A percentile compares a stretch with the other conserved stretches of the same genome.
Evolutionary conservation across 2,329 filamentous ascomycete genomes (phyloP).

Genomic region (Lojkania enalia): DNA sequence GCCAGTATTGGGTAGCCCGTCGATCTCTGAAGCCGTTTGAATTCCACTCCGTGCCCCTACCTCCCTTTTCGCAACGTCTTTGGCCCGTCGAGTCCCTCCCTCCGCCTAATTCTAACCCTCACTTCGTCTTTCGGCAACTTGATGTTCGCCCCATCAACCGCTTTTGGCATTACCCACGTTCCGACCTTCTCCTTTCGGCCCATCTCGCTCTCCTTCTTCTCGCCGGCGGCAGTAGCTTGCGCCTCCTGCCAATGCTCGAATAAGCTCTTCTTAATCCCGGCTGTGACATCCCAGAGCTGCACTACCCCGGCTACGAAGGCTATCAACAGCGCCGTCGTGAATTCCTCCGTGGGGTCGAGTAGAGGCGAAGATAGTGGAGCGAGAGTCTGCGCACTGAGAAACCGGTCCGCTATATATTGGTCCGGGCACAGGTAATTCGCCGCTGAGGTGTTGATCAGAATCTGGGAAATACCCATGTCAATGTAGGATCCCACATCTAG

Average conservation of each 20-base stretch:
- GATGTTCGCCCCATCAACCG: slow-evolving; percentile 53
- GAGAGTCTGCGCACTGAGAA: slow-evolving; percentile 17
- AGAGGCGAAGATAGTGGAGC: slow-evolving; percentile 21
- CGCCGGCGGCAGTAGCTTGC: slow-evolving; percentile 29
- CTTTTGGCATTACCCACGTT: slow-evolving; percentile 56
- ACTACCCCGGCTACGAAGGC: slow-evolving; percentile 36
- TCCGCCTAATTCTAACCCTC: slow-evolving; percentile 57
- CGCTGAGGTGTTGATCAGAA: slow-evolving; percentile 35
- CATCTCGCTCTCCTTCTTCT: slow-evolving; percentile 12
- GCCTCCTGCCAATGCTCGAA: slow-evolving; percentile 38
- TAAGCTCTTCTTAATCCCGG: slow-evolving; percentile 39
- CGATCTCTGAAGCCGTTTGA: not conserved
- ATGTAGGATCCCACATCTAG: slow-evolving; percentile 31
- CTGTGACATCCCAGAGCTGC: slow-evolving; percentile 41
- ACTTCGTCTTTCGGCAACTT: slow-evolving; percentile 57
- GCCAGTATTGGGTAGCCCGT: not conserved
- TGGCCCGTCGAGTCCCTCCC: slow-evolving; percentile 25
- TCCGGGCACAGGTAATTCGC: slow-evolving; percentile 24
- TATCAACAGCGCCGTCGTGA: slow-evolving; percentile 30
- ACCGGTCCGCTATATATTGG: slow-evolving; percentile 34
- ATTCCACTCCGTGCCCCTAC: not conserved
- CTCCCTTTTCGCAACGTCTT: slow-evolving; percentile 6
- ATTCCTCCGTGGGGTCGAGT: slow-evolving; percentile 17
- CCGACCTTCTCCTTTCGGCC: slow-evolving; percentile 22
- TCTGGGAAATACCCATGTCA: slow-evolving; percentile 35